These are phyloP conservation scores for Geoglossum cookeanum DNA, from an alignment of 2,329 filamentous ascomycete species.

Conservation along the genomic window DNA sequence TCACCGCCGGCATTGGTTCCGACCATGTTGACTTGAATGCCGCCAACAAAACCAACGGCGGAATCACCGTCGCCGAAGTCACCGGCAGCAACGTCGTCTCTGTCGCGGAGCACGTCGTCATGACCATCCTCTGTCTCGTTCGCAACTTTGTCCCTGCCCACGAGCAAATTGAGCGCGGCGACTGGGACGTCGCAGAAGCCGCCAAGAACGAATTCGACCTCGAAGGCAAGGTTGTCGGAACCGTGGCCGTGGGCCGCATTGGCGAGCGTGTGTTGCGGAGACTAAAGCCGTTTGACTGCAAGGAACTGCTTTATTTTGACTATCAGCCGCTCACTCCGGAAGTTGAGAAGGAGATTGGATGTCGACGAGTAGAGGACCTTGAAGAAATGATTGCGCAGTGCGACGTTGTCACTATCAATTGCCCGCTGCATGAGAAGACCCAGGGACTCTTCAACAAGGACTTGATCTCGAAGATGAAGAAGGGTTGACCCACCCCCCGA, in stretches of 20 bases:
- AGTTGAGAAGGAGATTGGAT: conserved; percentile 88
- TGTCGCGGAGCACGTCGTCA: conserved; percentile 95
- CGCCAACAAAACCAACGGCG: conserved; percentile 96
- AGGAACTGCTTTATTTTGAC: conserved; percentile 98
- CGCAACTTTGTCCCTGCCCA: conserved; percentile 98
- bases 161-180: conserved; percentile 72
- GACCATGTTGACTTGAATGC: conserved; percentile 96
- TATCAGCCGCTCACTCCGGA: conserved; percentile 85
- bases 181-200: conserved; percentile 89
- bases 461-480: conserved; percentile 97
- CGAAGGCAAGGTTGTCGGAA: conserved; percentile 93
- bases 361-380: conserved; percentile 67
- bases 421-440: conserved; percentile 96
- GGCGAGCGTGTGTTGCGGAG: conserved; percentile 93
- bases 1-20: conserved; percentile 94
- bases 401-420: conserved; percentile 98
- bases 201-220: conserved; percentile 98
- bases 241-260: conserved; percentile 91
- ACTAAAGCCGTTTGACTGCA: conserved; percentile 96
- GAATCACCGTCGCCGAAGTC: conserved; percentile 91
- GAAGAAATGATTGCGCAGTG: conserved; percentile 91
- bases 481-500: conserved; percentile 33
- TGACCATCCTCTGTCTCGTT: conserved; percentile 92
- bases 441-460: conserved; percentile 97
- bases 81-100: conserved; percentile 97